These are phyloP conservation scores for Fusarium sacchari DNA, from an alignment of 2,329 filamentous ascomycete genomes.

Conservation along the genomic window DNA sequence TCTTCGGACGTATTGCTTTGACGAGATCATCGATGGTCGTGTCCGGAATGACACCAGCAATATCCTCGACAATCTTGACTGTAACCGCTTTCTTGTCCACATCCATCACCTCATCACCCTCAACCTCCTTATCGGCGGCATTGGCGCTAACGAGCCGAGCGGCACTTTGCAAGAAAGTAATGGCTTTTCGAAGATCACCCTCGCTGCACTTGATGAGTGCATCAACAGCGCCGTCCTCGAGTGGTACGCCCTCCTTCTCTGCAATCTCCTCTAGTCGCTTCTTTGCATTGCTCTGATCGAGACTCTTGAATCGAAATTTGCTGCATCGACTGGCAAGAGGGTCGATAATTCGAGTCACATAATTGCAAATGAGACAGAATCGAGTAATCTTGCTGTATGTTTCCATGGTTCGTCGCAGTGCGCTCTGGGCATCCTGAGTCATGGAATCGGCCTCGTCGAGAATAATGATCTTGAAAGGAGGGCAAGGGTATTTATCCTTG, in stretches of 20 bases:
- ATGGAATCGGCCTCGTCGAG: conserved; percentile 98
- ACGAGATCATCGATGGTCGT: conserved; percentile 76
- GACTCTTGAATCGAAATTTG: conserved; percentile 97
- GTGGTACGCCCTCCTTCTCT: conserved; percentile 75
- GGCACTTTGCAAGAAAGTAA: conserved; percentile 96
- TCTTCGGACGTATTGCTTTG: conserved; percentile 78
- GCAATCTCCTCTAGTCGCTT: conserved; percentile 86
- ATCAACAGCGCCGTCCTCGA: conserved; percentile 84
- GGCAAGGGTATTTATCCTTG: conserved; percentile 83
- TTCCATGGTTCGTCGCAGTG: conserved; percentile 95
- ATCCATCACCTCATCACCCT: conserved; percentile 71
- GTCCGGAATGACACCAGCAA: conserved; percentile 91
- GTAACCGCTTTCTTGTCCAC: conserved; percentile 72
- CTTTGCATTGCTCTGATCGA: conserved; percentile 87
- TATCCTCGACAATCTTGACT: conserved; percentile 86
- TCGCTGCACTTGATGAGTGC: conserved; percentile 88
- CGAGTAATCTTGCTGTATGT: conserved; percentile 96
- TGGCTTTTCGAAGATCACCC: conserved; percentile 94
- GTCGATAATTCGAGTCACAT: conserved; percentile 97
- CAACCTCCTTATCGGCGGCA: conserved; percentile 56
- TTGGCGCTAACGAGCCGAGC: conserved; percentile 83
- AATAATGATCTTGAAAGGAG: conserved; percentile 98
- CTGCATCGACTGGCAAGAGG: conserved; percentile 91
- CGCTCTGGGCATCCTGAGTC: conserved; percentile 97
- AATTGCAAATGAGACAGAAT: conserved; percentile 98